Evolutionary conservation across 805 yeast species (phyloP).

Genomic region (Myxozyma geophila): DNA sequence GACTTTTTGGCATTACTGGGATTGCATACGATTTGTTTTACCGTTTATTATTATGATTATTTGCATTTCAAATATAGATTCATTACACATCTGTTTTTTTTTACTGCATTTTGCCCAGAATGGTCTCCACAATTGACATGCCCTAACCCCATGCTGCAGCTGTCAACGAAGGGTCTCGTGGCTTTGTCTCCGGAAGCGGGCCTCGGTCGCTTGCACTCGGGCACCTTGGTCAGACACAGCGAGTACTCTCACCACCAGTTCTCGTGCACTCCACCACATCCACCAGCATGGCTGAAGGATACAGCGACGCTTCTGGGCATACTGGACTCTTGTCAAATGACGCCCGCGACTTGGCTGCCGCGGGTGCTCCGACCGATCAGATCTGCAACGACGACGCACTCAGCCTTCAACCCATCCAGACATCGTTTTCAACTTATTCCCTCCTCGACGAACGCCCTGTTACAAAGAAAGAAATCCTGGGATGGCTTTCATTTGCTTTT

Average conservation of each 20-base stretch:
- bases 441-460: conserved; percentile 42
- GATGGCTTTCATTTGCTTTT: conserved; percentile 65
- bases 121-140: too few relatives aligned
- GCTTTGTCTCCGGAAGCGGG: not conserved
- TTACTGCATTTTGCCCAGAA: too few relatives aligned
- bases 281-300: conserved; percentile 3
- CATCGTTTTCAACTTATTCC: conserved; percentile 30
- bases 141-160: not conserved
- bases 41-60: too few relatives aligned
- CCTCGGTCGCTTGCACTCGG: not conserved
- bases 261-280: not conserved
- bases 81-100: too few relatives aligned
- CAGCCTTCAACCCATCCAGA: conserved; percentile 22
- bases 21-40: too few relatives aligned
- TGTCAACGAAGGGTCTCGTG: not conserved
- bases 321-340: not conserved
- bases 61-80: too few relatives aligned
- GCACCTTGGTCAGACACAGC: not conserved
- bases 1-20: too few relatives aligned
- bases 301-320: not conserved
- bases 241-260: not conserved
- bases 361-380: not conserved
- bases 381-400: conserved; percentile 5
- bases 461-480: conserved; percentile 54
- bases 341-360: not conserved